Base-by-base conservation (phyloP, 768 basidiomycete species). In the Collybia sordida region DNA sequence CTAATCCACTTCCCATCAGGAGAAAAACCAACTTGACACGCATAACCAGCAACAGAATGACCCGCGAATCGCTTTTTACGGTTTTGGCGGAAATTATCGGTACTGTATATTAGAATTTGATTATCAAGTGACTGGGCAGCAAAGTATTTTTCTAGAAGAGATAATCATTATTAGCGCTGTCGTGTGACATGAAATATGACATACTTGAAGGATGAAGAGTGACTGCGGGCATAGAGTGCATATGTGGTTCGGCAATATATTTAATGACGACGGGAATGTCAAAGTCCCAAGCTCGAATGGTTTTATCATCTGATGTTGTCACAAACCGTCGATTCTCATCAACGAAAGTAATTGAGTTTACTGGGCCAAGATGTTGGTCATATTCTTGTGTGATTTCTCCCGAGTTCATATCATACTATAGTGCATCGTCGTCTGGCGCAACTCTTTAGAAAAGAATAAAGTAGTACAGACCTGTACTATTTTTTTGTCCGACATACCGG, bases 251-350 rank as follows among this genome's bases (percentile, higher is more conserved):
- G 17, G 97, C 96, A 51, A 98, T 98, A 67, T 98, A 97, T 69
- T 99, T 99, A 77, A 99, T 98, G 46, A 97, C 93, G 28, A 98
- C 97, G 4, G 97, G 97, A 55, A 99, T 98, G 69, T 99, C 97
- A 67, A 88, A 98, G 67, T 99, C 97, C 97, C 97, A 99, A 15
- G 93, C 96, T 39, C 97, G 86, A 55, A 99, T 97, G 2, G 94
- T 97, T 73, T 98, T 98, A 72, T 99, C 97, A 65, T 99, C 97
- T 8, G 94, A 98, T 12, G 96, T 98, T 2, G 97, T 98, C 46
- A 98, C 88, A 64, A 99, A 98, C 50, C 96, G 82, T 57, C 97
- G 79, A 65, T 98, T 98, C 63, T 99, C 94, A 61, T 99, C 97
- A 27, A 98, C 94, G 67, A 98, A 99, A 2, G 95, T 99, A 60